phyloP scores from a whole-genome alignment of 306 rosid species.

The Lathyrus tuberosus region DNA sequence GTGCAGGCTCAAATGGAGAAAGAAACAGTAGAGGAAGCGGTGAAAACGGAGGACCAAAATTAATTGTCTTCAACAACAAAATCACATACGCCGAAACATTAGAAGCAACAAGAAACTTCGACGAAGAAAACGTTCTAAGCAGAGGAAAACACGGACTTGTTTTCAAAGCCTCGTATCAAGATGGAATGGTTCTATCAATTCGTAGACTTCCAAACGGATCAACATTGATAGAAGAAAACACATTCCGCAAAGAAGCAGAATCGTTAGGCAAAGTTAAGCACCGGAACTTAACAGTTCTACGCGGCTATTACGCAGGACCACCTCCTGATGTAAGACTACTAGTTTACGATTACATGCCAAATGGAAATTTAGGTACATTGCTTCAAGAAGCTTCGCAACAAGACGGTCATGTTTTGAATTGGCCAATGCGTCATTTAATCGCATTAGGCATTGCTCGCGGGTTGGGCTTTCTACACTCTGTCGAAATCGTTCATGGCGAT shows the following conservation, averaged over 20 bases:
- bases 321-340: conserved; percentile 71
- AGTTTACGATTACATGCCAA: conserved; percentile 89
- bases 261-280: conserved; percentile 75
- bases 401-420: conserved; percentile 85
- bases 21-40: conserved; percentile 65
- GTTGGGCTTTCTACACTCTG: conserved; percentile 68
- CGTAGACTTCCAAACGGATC: conserved; percentile 68
- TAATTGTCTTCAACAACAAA: conserved; percentile 75
- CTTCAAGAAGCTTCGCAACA: conserved; percentile 90
- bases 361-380: conserved; percentile 75
- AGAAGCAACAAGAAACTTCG: conserved; percentile 87
- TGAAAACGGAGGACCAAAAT: conserved; percentile 80
- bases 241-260: conserved; percentile 77
- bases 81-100: conserved; percentile 72
- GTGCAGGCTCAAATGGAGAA: conserved; percentile 61
- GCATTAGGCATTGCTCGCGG: conserved; percentile 86
- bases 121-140: conserved; percentile 80
- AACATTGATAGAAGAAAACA: conserved; percentile 45
- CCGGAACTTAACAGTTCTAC: conserved; percentile 65
- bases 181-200: conserved; percentile 78
- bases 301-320: conserved; percentile 83
- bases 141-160: conserved; percentile 73
- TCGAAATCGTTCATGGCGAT: conserved; percentile 69
- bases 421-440: conserved; percentile 96
- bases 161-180: conserved; percentile 74